Conservation (phyloP, 495 filamentous ascomycete genomes). For the Tuber brumale region DNA sequence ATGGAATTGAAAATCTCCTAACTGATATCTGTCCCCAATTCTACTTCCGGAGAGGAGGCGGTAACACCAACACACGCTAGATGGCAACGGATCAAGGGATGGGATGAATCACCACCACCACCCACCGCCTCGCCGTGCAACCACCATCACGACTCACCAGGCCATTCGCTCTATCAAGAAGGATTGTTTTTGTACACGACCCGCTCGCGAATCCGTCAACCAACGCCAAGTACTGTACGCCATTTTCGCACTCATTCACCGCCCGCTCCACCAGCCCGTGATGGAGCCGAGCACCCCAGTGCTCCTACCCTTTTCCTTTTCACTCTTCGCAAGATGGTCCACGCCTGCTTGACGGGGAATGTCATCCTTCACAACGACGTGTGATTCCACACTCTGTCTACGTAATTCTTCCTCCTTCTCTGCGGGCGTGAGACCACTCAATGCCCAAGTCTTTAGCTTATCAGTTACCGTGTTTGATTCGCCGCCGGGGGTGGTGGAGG, state of each 20-base stretch:
- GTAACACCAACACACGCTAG: not conserved
- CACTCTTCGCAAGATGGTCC: constrained; percentile 27
- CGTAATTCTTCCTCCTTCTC: constrained; percentile 27
- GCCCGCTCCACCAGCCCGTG: constrained; percentile 29
- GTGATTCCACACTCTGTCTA: constrained; percentile 9
- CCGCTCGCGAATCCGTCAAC: not conserved
- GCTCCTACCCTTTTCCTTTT: constrained; percentile 23
- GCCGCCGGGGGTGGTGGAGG: constrained; percentile 4
- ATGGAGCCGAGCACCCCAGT: constrained; percentile 22
- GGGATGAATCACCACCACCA: not conserved
- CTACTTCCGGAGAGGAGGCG: not conserved
- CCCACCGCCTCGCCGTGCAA: not conserved
- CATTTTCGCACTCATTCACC: not conserved
- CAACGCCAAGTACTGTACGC: not conserved
- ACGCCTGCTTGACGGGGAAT: constrained; percentile 13
- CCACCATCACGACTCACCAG: not conserved
- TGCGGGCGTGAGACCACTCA: constrained; percentile 43
- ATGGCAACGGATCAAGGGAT: not conserved
- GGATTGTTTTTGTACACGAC: not conserved
- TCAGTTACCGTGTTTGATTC: constrained; percentile 16
- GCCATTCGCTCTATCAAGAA: not conserved
- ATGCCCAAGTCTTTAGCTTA: constrained; percentile 41
- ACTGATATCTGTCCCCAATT: not conserved
- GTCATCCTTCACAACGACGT: constrained; percentile 6
- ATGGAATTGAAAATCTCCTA: not conserved